Percentiles rank a stretch among this genome's conserved stretches.
phyloP scores from a whole-genome alignment of 1,139 yeast genomes.

The Wickerhamomyces sp. region DNA sequence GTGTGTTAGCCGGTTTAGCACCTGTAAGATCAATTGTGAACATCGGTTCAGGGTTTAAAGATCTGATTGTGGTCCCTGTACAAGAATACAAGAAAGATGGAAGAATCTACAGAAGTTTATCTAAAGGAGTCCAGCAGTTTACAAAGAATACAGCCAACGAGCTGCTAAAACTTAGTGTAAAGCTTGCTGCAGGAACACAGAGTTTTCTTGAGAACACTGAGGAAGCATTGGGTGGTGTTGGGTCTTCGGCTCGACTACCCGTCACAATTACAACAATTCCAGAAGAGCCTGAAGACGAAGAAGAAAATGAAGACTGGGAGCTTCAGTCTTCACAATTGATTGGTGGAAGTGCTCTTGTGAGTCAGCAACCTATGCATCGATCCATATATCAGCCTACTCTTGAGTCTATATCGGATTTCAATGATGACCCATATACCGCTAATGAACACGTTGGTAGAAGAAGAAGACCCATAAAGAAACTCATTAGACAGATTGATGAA shows the following conservation, averaged over 20 bases:
- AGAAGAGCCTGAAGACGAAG: constrained; percentile 24
- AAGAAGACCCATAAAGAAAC: constrained; percentile 1
- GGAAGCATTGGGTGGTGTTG: constrained; percentile 66
- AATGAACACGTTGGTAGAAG: neutral
- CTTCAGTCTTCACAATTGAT: constrained; percentile 26
- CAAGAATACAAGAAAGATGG: constrained; percentile 74
- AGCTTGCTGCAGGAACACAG: constrained; percentile 86
- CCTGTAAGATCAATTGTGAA: constrained; percentile 76
- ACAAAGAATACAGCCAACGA: constrained; percentile 80
- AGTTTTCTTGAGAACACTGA: constrained; percentile 77
- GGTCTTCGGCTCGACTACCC: constrained; percentile 27
- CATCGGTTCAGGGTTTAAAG: constrained; percentile 74
- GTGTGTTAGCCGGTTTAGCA: constrained; percentile 78
- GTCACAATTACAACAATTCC: constrained; percentile 3
- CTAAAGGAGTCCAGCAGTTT: constrained; percentile 74
- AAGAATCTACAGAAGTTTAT: constrained; percentile 61
- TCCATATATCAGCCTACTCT: constrained; percentile 22
- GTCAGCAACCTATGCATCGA: constrained; percentile 17
- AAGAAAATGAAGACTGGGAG: constrained; percentile 25
- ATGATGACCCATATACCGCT: constrained; percentile 2
- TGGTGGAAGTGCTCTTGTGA: constrained; percentile 21
- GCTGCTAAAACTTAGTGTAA: constrained; percentile 75
- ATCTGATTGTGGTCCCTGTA: constrained; percentile 68
- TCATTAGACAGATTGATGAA: neutral
- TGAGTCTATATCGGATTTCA: constrained; percentile 21